phyloP scores from a whole-genome alignment of 169 alveolate genomes.

The Cyclospora cayetanensis region DNA sequence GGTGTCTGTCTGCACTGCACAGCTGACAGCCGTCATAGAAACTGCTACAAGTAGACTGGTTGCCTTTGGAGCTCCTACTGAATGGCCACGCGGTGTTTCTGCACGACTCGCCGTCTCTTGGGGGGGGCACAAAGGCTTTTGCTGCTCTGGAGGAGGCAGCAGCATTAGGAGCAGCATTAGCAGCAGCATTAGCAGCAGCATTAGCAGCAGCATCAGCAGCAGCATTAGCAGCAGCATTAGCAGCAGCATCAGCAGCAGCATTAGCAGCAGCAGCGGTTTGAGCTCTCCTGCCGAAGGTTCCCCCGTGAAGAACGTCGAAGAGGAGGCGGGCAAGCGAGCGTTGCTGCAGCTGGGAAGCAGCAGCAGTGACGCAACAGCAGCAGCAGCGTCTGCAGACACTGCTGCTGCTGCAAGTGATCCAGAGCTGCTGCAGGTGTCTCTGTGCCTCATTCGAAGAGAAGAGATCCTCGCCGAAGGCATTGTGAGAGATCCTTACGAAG shows the following conservation, averaged over 20 bases:
- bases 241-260: too few relatives aligned
- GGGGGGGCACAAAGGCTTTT: not conserved
- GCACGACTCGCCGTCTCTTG: not conserved
- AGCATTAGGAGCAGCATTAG: not conserved
- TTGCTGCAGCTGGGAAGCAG: not conserved
- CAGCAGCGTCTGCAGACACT: not conserved
- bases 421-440: not conserved
- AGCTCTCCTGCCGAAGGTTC: too few relatives aligned
- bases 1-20: not conserved
- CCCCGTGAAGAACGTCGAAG: too few relatives aligned
- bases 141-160: not conserved
- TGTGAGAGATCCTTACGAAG: not conserved
- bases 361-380: not conserved
- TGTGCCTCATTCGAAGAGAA: not conserved
- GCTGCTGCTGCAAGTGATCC: not conserved
- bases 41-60: not conserved
- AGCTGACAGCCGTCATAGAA: not conserved
- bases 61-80: not conserved
- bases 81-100: conserved; percentile 4
- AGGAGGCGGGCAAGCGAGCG: not conserved
- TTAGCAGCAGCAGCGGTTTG: too few relatives aligned
- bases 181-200: not conserved
- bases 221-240: too few relatives aligned
- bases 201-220: conserved; percentile 4
- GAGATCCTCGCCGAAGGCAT: not conserved